phyloP scores from a whole-genome alignment of 306 rosid species.

The Inga oerstediana region DNA sequence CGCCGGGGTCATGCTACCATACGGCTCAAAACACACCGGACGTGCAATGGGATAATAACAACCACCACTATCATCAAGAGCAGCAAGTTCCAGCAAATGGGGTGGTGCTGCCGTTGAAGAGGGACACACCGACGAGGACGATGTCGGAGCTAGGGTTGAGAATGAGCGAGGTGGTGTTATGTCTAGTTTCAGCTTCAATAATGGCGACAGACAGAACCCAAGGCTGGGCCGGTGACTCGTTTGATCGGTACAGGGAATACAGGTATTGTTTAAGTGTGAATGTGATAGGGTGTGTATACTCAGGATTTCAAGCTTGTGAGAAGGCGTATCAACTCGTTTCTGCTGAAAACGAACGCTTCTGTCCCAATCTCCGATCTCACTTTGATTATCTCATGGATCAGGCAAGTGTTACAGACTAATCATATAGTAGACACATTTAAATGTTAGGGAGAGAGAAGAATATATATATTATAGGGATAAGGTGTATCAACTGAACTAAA shows the following conservation, averaged over 20 bases:
- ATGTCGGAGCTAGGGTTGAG: slow-evolving; percentile 86
- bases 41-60: slow-evolving; percentile 38
- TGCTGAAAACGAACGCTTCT: slow-evolving; percentile 42
- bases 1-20: slow-evolving; percentile 46
- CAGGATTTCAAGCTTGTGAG: slow-evolving; percentile 72
- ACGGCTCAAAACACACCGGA: slow-evolving; percentile 59
- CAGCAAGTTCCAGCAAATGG: neutral
- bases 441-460: neutral
- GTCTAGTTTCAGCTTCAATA: slow-evolving; percentile 87
- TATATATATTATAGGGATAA: too few species aligned
- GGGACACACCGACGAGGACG: slow-evolving; percentile 34
- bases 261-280: slow-evolving; percentile 87
- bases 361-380: slow-evolving; percentile 53
- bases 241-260: slow-evolving; percentile 93
- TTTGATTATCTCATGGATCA: slow-evolving; percentile 89
- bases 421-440: too few species aligned
- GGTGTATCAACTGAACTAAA: too few species aligned
- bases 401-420: slow-evolving; percentile 44
- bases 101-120: slow-evolving; percentile 33
- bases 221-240: slow-evolving; percentile 99
- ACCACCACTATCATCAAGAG: neutral
- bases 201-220: slow-evolving; percentile 96
- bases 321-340: slow-evolving; percentile 52
- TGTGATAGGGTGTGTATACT: slow-evolving; percentile 68
- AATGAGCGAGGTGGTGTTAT: slow-evolving; percentile 70